Conservation (phyloP, 1,139 yeast species). For the Hansenula sp. region DNA sequence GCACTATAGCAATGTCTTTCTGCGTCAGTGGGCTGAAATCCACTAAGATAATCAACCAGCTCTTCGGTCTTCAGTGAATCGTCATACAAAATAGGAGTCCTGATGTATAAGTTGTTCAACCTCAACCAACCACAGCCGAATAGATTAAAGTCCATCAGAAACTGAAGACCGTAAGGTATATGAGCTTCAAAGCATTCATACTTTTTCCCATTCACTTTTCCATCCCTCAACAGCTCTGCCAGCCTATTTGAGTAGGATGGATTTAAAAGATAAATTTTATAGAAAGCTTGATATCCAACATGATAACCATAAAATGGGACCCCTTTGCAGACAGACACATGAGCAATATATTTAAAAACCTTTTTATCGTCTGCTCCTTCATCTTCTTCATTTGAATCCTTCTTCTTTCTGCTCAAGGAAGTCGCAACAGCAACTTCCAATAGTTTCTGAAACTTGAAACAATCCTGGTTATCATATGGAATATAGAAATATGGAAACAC, state of each 20-base stretch:
- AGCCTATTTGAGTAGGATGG: slow-evolving; percentile 58
- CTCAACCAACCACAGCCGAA: slow-evolving; percentile 81
- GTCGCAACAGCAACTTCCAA: slow-evolving; percentile 12
- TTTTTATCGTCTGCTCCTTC: slow-evolving; percentile 15
- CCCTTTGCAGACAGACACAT: slow-evolving; percentile 66
- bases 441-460: slow-evolving; percentile 15
- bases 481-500: slow-evolving; percentile 77
- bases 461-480: slow-evolving; percentile 39
- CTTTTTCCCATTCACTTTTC: slow-evolving; percentile 31
- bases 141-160: slow-evolving; percentile 75
- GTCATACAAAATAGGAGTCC: slow-evolving; percentile 30
- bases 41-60: slow-evolving; percentile 23
- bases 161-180: slow-evolving; percentile 71
- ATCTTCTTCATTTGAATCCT: background rate
- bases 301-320: slow-evolving; percentile 82
- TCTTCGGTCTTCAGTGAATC: slow-evolving; percentile 23
- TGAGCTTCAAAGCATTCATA: slow-evolving; percentile 71
- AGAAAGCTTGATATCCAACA: slow-evolving; percentile 55
- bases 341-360: slow-evolving; percentile 50
- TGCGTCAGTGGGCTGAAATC: slow-evolving; percentile 14
- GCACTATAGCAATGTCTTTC: slow-evolving; percentile 54
- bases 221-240: slow-evolving; percentile 55
- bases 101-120: slow-evolving; percentile 27
- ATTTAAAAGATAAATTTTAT: slow-evolving; percentile 64
- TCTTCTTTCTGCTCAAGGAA: slow-evolving; percentile 14